These are phyloP conservation scores for Aspergillus ostianus DNA, from an alignment of 495 filamentous ascomycete genomes.

Conservation along the genomic window DNA sequence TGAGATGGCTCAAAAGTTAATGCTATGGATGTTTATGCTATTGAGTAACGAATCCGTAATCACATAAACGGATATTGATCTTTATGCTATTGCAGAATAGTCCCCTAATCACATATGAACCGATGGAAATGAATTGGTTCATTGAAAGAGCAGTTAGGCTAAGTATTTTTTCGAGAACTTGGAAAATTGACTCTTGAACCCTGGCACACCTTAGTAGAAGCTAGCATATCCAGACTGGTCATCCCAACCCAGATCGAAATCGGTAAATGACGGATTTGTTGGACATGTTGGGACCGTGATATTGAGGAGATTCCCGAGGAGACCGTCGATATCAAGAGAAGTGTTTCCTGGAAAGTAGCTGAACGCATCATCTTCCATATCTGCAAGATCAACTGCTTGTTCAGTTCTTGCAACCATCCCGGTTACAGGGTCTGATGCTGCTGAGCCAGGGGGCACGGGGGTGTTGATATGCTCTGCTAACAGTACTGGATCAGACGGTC, in stretches of 20 bases:
- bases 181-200: too few species aligned
- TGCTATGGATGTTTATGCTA: too few species aligned
- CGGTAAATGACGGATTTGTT: constrained; percentile 13
- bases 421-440: neutral
- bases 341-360: neutral
- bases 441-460: neutral
- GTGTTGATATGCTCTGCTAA: neutral
- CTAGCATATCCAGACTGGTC: neutral
- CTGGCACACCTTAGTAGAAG: neutral
- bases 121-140: too few species aligned
- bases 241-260: constrained; percentile 10
- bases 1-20: too few species aligned
- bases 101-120: too few species aligned
- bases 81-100: too few species aligned
- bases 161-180: too few species aligned
- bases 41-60: too few species aligned
- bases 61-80: too few species aligned
- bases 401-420: neutral
- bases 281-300: constrained; percentile 21
- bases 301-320: constrained; percentile 24
- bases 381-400: constrained; percentile 12
- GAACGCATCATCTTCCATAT: constrained; percentile 3
- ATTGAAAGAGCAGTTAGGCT: too few species aligned
- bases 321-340: constrained; percentile 15
- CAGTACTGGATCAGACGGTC: neutral